Evolutionary conservation across 2,329 filamentous ascomycete species (phyloP), one percentile per base, ranked within the genome.

Genomic region (Sclerotinia minor): DNA sequence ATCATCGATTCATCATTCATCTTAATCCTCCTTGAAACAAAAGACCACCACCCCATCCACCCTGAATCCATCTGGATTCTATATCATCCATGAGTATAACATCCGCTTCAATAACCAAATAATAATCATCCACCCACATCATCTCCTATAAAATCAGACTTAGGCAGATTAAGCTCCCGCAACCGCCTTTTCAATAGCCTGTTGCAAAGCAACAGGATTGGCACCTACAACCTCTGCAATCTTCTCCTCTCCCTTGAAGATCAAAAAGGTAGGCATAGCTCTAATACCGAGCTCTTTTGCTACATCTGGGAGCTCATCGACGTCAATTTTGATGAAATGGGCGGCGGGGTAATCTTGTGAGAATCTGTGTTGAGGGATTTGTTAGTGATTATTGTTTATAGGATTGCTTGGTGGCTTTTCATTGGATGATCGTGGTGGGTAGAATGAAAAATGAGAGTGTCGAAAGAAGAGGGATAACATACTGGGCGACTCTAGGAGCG

Each of bases 241-340:
- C 83, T 91, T 90, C 79, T 92, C 79, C 72, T 91, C 92, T 73
- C 89, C 80, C 85, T 92, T 91, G 87, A 93, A 97, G 76, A 96
- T 79, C 67, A 91, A 76, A 82, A 98, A 97, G 38, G 92, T 96
- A 67, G 94, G 94, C 93, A 98, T 97, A 78, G 94, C 93, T 74
- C 91, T 88, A 79, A 98, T 86, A 72, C 87, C 87, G 71, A 95
- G 87, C 77, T 95, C 87, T 75, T 89, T 84, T 44, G 91, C 88
- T 61, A 97, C 85, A 1, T 91, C 88, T 73, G 88, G 83, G 52
- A 94, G 82, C 72, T 92, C 83, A 79, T 97, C 94, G 75, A 97
- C 93, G 79, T 98, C 93, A 77, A 97, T 83, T 86, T 97, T 95
- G 85, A 88, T 88, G 81, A 97, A 97, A 79, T 86, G 83, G 73